phyloP scores from a whole-genome alignment of 2,329 filamentous ascomycete genomes.

The Albophoma yamanashiensis region DNA sequence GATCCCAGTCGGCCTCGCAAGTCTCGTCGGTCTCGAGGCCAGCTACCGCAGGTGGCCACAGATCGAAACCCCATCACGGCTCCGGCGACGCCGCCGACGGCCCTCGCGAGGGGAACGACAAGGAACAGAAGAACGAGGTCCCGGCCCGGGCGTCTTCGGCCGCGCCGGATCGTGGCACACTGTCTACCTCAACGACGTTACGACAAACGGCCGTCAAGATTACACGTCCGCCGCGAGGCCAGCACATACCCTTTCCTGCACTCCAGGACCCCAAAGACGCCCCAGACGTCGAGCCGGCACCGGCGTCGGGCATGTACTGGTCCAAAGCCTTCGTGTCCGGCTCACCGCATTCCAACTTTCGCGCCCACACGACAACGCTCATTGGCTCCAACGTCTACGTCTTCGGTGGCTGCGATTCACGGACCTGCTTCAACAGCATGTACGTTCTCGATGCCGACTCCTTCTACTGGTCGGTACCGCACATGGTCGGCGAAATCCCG shows the following conservation, averaged over 20 bases:
- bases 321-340: conserved; percentile 55
- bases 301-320: conserved; percentile 65
- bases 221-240: conserved; percentile 21
- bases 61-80: conserved; percentile 11
- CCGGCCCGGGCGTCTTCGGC: conserved; percentile 43
- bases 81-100: conserved; percentile 12
- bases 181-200: conserved; percentile 6
- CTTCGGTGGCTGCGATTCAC: conserved; percentile 58
- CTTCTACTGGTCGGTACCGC: conserved; percentile 58
- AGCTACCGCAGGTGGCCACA: conserved; percentile 6
- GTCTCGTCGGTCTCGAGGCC: conserved; percentile 17
- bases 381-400: conserved; percentile 57
- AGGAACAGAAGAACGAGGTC: conserved; percentile 24
- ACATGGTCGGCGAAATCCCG: conserved; percentile 53
- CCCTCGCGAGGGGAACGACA: conserved; percentile 13
- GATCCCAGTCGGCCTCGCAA: conserved; percentile 39
- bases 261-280: conserved; percentile 44
- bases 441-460: conserved; percentile 61
- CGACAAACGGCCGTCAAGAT: conserved; percentile 5
- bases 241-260: conserved; percentile 42
- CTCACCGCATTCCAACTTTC: conserved; percentile 46
- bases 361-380: conserved; percentile 57
- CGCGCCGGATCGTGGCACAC: conserved; percentile 25
- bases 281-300: conserved; percentile 50
- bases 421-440: conserved; percentile 57